Percentiles rank a stretch among this genome's conserved stretches.
phyloP scores from a whole-genome alignment of 2,329 filamentous ascomycete genomes.

The Ramularia collo-cygni region DNA sequence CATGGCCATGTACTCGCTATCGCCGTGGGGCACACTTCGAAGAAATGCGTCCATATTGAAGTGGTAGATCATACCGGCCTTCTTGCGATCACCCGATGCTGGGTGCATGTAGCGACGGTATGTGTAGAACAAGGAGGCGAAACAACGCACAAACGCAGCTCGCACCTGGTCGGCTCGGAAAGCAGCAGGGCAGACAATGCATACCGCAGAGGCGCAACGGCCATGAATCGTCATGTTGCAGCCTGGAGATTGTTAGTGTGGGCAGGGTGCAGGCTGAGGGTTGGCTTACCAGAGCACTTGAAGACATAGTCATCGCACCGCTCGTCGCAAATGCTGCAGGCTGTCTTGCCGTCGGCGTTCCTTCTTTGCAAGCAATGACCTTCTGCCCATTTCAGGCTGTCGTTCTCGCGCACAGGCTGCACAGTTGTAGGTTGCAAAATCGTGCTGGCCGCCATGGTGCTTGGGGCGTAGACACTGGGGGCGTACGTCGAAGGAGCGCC shows the following conservation, averaged over 20 bases:
- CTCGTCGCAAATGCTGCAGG: conserved; percentile 71
- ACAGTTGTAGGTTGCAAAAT: conserved; percentile 80
- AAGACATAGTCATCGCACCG: conserved; percentile 68
- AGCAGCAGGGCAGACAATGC: conserved; percentile 56
- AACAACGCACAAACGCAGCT: conserved; percentile 62
- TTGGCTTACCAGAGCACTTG: conserved; percentile 52
- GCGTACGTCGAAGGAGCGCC: conserved; percentile 51
- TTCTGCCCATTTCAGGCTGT: conserved; percentile 76
- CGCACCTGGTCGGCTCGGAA: conserved; percentile 62
- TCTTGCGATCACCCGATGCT: conserved; percentile 54
- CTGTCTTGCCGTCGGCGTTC: conserved; percentile 50
- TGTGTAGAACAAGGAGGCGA: conserved; percentile 62
- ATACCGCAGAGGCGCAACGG: conserved; percentile 54
- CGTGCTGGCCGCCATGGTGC: conserved; percentile 77
- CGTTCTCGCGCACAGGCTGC: conserved; percentile 70
- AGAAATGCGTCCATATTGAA: conserved; percentile 63
- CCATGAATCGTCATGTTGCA: conserved; percentile 53
- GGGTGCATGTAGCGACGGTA: conserved; percentile 58
- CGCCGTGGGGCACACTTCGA: conserved; percentile 57
- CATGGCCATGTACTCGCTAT: conserved; percentile 56
- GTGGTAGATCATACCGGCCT: conserved; percentile 54
- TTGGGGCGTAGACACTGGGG: conserved; percentile 76
- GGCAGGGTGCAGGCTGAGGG: not conserved
- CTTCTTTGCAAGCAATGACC: conserved; percentile 71
- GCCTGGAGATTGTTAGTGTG: conserved; percentile 32